Conservation (phyloP, 495 filamentous ascomycete genomes). For the Tuber melanosporum region DNA sequence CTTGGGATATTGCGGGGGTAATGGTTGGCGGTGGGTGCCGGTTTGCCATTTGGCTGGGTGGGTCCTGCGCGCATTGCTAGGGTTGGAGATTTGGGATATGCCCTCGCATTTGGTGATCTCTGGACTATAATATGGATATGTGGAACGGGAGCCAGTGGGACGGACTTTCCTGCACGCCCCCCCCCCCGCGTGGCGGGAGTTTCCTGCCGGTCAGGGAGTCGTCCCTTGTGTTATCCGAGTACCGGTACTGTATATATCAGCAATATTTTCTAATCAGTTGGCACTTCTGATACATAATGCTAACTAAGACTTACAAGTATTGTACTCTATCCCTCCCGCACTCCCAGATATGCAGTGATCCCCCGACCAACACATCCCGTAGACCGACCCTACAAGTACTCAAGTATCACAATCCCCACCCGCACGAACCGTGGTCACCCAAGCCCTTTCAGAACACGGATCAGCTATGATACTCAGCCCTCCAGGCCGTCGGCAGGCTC, state of each 20-base stretch:
- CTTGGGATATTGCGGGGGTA: not conserved
- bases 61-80: constrained; percentile 46
- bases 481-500: constrained; percentile 54
- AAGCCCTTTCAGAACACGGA: constrained; percentile 50
- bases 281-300: not conserved
- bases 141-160: constrained; percentile 76
- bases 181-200: not conserved
- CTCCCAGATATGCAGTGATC: not conserved
- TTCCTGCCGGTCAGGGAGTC: not conserved
- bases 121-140: constrained; percentile 60
- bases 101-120: constrained; percentile 56
- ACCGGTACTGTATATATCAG: not conserved
- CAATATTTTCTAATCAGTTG: not conserved
- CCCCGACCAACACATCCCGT: constrained; percentile 30
- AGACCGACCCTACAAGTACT: constrained; percentile 30
- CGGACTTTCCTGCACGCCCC: constrained; percentile 54
- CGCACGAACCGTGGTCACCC: constrained; percentile 39
- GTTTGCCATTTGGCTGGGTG: constrained; percentile 53
- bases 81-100: constrained; percentile 45
- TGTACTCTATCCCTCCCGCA: not conserved
- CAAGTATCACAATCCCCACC: constrained; percentile 47
- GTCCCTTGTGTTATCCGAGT: not conserved
- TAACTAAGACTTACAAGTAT: no score
- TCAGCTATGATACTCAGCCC: constrained; percentile 49
- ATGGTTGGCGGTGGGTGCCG: constrained; percentile 26